Evolutionary conservation across 805 yeast species (phyloP), one percentile per base, ranked within the genome.

Genomic region (Kluyveromyces aestuarii): DNA sequence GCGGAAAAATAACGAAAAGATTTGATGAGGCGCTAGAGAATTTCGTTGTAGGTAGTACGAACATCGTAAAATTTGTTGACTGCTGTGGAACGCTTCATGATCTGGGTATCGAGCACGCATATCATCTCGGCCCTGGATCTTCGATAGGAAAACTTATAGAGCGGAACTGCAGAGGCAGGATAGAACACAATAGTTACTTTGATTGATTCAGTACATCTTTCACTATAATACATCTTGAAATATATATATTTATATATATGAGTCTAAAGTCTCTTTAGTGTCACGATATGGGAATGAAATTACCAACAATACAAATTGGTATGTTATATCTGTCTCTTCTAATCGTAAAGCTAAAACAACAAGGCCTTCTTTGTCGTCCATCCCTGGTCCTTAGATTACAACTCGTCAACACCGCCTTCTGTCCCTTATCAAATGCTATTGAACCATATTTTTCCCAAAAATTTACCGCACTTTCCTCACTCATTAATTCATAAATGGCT

Each of bases 381-480:
- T 87, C 95, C 55, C 80, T 80, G 1, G 95, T 82, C 57, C 95
- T 72, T 51, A 91, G 71, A 56, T 84, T 87, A 68, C 98, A 91
- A 64, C 95, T 84, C 0, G 96, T 90, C 56, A 91, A 68, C 4
- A 91, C 96, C 0, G 97, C 96, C 62, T 91, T 91, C 59, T 90
- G 97, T 1, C 93, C 91, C 56, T 90, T 85, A 60, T 91, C 97
- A 68, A 91, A 90, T 5, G 98, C 97, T 60, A 90, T 87, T 3
- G 95, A 89, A 2, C 96, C 96, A 60, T 90, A 91, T 63, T 90
- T 90, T 60, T 91, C 98, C 98, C 98, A 91, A 63, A 88, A 91
- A 58, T 88, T 90, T 17, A 91, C 97, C 27, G 96, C 95, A 60
- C 96, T 85, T 56, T 90, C 96, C 64, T 90, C 97, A 45, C 89